Conservation (phyloP, 345 rosid genomes). For the Pistacia integerrima region DNA sequence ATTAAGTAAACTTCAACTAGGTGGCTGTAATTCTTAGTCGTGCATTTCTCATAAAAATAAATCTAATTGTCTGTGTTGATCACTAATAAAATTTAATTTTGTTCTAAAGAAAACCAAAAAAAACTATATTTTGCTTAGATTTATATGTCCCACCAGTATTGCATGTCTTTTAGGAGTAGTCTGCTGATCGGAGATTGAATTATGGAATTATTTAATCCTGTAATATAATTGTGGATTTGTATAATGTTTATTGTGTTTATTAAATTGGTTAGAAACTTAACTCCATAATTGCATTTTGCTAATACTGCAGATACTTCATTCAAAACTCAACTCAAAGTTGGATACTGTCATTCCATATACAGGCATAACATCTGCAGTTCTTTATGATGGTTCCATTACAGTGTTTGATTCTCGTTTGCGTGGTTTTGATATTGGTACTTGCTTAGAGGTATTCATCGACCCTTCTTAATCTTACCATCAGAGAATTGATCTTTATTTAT, state of each 20-base stretch:
- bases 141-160: not conserved
- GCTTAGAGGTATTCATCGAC: conserved; percentile 69
- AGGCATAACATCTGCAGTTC: conserved; percentile 61
- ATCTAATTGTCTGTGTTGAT: too few species aligned
- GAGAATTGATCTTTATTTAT: not conserved
- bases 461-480: conserved; percentile 7
- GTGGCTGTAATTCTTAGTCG: not conserved
- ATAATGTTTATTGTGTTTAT: not conserved
- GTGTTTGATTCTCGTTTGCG: conserved; percentile 67
- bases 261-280: not conserved
- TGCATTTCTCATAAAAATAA: not conserved
- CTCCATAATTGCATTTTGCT: conserved; percentile 12
- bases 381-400: conserved; percentile 86
- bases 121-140: not conserved
- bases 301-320: conserved; percentile 71
- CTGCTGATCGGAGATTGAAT: not conserved
- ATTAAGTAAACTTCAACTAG: not conserved
- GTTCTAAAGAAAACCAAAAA: too few species aligned
- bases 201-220: not conserved
- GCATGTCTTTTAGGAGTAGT: not conserved
- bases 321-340: conserved; percentile 56
- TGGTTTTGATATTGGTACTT: conserved; percentile 80
- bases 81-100: too few species aligned
- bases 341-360: conserved; percentile 28
- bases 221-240: not conserved